Conservation (phyloP, 371 early-diverging fungal genomes). For the Mucor piriformis region DNA sequence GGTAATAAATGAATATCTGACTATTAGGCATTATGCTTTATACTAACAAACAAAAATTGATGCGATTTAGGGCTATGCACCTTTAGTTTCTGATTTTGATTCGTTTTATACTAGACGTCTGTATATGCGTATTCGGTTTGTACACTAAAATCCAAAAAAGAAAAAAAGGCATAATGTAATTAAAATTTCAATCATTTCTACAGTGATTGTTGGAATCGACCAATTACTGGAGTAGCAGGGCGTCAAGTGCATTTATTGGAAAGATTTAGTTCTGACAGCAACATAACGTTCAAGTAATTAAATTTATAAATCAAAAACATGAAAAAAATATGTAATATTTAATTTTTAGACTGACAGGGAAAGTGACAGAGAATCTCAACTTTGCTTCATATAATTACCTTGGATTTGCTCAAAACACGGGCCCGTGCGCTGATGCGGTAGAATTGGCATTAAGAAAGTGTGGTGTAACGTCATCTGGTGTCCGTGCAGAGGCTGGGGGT, state of each 20-base stretch:
- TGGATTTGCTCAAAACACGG: slow-evolving; percentile 93
- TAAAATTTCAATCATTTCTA: slow-evolving; percentile 52
- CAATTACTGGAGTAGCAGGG: slow-evolving; percentile 14
- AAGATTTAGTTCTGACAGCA: slow-evolving; percentile 3
- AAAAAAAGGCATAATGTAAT: slow-evolving; percentile 33
- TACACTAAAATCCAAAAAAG: neutral
- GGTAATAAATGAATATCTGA: slow-evolving; percentile 45
- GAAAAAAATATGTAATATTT: no score
- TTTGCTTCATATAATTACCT: slow-evolving; percentile 99
- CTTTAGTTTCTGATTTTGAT: slow-evolving; percentile 92
- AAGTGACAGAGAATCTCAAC: slow-evolving; percentile 81
- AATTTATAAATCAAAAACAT: slow-evolving; percentile 85
- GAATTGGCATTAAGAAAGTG: slow-evolving; percentile 64
- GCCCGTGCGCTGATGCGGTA: slow-evolving; percentile 92
- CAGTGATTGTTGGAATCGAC: slow-evolving; percentile 23
- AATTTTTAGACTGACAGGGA: slow-evolving; percentile 67
- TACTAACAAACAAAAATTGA: no score
- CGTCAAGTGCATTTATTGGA: slow-evolving; percentile 9
- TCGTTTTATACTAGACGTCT: slow-evolving; percentile 95
- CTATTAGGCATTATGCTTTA: no score
- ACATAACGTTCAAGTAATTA: slow-evolving; percentile 13
- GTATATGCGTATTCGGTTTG: slow-evolving; percentile 82
- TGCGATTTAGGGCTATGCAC: slow-evolving; percentile 90
- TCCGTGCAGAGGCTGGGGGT: slow-evolving; percentile 76
- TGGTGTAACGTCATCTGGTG: slow-evolving; percentile 69